Evolutionary conservation across 2,329 filamentous ascomycete species (phyloP).

Genomic region (Beauveria sp.): DNA sequence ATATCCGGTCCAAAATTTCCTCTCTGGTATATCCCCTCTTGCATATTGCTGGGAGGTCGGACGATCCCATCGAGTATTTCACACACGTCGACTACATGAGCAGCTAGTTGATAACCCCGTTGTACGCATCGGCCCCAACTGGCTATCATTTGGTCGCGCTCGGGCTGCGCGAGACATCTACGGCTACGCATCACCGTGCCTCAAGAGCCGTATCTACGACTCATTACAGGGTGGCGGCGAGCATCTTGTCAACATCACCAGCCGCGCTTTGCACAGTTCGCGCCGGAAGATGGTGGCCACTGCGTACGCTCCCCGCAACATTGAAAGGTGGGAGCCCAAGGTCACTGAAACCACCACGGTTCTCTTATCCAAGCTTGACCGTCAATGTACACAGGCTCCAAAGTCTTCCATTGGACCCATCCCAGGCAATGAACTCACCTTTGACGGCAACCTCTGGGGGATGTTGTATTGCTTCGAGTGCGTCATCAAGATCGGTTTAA

Average conservation of each 20-base stretch:
- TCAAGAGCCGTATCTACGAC: not conserved
- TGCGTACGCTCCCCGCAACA: not conserved
- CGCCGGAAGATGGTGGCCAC: not conserved
- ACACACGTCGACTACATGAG: slow-evolving; percentile 36
- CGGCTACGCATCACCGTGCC: slow-evolving; percentile 18
- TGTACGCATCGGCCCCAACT: slow-evolving; percentile 36
- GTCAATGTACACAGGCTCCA: not conserved
- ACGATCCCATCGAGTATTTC: slow-evolving; percentile 32
- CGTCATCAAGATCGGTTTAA: not conserved
- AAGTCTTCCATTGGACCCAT: not conserved
- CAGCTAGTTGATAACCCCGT: not conserved
- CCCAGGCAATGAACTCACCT: not conserved
- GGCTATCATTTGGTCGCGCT: slow-evolving; percentile 31
- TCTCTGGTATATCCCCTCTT: slow-evolving; percentile 17
- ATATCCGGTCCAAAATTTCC: slow-evolving; percentile 17
- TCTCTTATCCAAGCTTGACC: not conserved
- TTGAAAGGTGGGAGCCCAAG: not conserved
- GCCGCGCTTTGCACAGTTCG: not conserved
- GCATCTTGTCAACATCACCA: not conserved
- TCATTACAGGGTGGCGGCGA: not conserved
- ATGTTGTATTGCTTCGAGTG: not conserved
- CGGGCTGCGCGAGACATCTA: slow-evolving; percentile 42
- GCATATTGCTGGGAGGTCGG: slow-evolving; percentile 17
- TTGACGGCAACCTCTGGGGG: not conserved
- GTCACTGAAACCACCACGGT: not conserved